Percentiles rank a stretch among this genome's conserved stretches.
Evolutionary conservation across 179 eudicot species (phyloP).

Genomic region (Silene coronaria): DNA sequence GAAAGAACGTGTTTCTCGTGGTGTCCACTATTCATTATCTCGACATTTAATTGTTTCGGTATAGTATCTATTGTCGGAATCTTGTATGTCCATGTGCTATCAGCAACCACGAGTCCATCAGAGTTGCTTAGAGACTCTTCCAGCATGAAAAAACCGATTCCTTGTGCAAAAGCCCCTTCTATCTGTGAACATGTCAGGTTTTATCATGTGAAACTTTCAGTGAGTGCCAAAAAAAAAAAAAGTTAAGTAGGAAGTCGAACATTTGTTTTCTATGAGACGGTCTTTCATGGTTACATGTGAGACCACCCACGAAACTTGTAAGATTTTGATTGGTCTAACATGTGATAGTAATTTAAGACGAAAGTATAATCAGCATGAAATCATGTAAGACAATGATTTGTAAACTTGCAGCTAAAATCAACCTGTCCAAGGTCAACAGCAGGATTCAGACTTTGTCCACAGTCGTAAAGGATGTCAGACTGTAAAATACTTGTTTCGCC

Average conservation of each 20-base stretch:
- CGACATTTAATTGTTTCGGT: conserved; percentile 67
- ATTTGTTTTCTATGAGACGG: no score
- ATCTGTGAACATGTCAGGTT: conserved; percentile 34
- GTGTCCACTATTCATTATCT: conserved; percentile 70
- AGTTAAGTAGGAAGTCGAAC: no score
- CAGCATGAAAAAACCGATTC: conserved; percentile 82
- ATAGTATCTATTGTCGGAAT: conserved; percentile 86
- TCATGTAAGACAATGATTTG: background rate
- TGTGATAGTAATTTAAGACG: background rate
- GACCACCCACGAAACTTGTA: no score
- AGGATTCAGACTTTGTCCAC: conserved; percentile 90
- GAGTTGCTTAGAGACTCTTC: conserved; percentile 63
- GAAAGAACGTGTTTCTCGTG: conserved; percentile 81
- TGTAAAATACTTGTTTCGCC: conserved; percentile 69
- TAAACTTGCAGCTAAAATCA: conserved; percentile 5
- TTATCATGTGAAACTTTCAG: no score
- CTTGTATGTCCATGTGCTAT: conserved; percentile 86
- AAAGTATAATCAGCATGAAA: no score
- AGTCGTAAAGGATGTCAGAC: conserved; percentile 76
- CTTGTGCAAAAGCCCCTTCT: conserved; percentile 95
- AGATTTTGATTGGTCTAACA: no score
- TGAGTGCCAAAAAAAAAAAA: no score
- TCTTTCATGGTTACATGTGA: no score
- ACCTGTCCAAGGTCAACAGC: conserved; percentile 98
- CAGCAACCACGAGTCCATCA: conserved; percentile 58